Base-by-base conservation (phyloP, 1,284 basidiomycete species). In the Marasmius oreades region DNA sequence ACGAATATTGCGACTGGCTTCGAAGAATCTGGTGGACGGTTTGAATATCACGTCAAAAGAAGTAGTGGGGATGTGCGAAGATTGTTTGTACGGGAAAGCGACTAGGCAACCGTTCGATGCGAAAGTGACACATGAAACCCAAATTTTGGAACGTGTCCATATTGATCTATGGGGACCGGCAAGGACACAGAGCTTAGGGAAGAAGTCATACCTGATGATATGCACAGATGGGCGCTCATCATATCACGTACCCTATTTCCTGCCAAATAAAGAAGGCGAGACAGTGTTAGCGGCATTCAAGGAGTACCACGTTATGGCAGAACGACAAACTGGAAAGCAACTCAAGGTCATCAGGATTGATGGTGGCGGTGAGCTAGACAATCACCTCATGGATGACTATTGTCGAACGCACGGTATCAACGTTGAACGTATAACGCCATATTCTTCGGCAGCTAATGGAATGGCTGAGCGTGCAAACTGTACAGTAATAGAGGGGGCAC, bases 341-440 rank as follows among this genome's bases (percentile, higher is more conserved):
- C 58, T 69, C 7, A 63, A 66, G 39, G 56, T 55, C 2, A 52
- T 64, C 1, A 61, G 69, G 5, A 55, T 64, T 0, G 63, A 66
- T 23, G 61, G 62, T 10, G 52, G 51, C 1, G 43, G 46, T 2
- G 55, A 62, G 18, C 44, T 55, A 5, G 39, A 14, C 10, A 42
- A 50, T 23, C 5, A 10, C 6, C 12, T 47, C 6, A 22, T 39
- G 51, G 12, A 51, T 2, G n/a, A 7, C 5, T 60, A 26, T 4
- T 28, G 31, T 20, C 11, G 42, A 8, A 43, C 12, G 1, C 39
- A 54, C 4, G 54, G 59, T 0, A 61, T 61, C 11, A 26, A 47
- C 1, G 11, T 33, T 3, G 59, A 61, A 23, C 20, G 20, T 2
- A 55, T 51, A 1, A 51, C 57, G 0, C 54, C 57, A 0, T 57